Conservation (phyloP, 257 asterid genomes). For the Osmanthus fragrans region DNA sequence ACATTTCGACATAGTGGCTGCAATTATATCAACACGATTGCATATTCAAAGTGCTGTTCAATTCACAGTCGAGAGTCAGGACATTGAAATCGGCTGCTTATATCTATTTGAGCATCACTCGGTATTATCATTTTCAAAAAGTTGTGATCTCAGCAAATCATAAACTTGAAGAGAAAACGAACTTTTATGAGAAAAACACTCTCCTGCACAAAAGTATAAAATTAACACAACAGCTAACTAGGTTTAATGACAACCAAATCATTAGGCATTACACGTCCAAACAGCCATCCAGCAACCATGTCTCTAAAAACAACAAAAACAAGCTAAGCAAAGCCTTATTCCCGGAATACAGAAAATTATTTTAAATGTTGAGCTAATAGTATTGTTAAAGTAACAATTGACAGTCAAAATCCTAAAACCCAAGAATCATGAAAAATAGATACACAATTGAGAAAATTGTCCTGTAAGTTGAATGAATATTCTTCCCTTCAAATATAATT, state of each 20-base stretch:
- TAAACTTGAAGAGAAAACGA: not conserved
- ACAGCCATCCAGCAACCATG: not conserved
- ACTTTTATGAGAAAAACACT: not conserved
- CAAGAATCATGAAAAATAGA: not conserved
- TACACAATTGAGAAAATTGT: not conserved
- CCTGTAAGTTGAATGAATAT: not conserved
- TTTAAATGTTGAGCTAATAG: not conserved
- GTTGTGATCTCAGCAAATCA: not conserved
- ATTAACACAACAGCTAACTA: not conserved
- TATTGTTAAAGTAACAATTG: not conserved
- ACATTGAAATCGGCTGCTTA: not conserved
- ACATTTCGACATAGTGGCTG: not conserved
- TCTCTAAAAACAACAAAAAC: not conserved
- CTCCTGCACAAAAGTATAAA: not conserved
- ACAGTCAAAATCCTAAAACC: not conserved
- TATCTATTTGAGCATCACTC: not conserved
- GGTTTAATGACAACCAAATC: not conserved
- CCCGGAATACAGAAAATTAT: not conserved
- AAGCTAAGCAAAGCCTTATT: not conserved
- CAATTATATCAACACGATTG: not conserved
- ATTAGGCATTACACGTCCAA: not conserved
- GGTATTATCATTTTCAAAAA: not conserved
- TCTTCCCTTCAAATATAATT: not conserved
- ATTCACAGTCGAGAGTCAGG: not conserved
- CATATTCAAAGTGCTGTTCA: not conserved